Conservation (phyloP, 2,329 filamentous ascomycete species). For the Tolypocladium amazonense region DNA sequence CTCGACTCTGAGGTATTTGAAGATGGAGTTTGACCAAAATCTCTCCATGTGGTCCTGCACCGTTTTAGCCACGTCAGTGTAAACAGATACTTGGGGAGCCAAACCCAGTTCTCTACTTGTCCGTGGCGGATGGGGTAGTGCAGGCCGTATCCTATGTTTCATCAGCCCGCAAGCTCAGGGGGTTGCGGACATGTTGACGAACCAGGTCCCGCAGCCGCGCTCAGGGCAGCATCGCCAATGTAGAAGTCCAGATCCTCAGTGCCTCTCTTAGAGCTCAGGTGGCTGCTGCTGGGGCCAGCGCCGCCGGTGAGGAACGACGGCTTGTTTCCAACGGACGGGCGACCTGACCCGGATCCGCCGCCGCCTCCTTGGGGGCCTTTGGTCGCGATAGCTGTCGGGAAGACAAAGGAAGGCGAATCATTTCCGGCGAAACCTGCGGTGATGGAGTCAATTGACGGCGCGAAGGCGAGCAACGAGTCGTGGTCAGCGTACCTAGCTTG, state of each 20-base stretch:
- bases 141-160: conserved; percentile 67
- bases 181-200: conserved; percentile 13
- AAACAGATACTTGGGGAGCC: conserved; percentile 10
- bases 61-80: conserved; percentile 14
- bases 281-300: conserved; percentile 62
- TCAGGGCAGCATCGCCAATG: conserved; percentile 91
- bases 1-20: conserved; percentile 97
- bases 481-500: conserved; percentile 70
- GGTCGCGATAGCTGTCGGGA: conserved; percentile 95
- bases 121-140: conserved; percentile 97
- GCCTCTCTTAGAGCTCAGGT: conserved; percentile 83
- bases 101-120: conserved; percentile 97
- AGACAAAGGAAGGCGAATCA: conserved; percentile 97
- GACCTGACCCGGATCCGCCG: conserved; percentile 71
- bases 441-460: conserved; percentile 13
- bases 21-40: conserved; percentile 99
- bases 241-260: conserved; percentile 98
- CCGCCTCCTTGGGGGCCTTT: conserved; percentile 65
- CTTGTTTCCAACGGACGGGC: conserved; percentile 86
- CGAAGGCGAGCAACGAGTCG: background rate
- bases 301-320: conserved; percentile 90
- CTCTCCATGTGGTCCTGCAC: conserved; percentile 93
- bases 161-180: conserved; percentile 6
- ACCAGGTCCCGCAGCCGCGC: conserved; percentile 76
- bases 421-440: conserved; percentile 88